Conservation (phyloP, 1,284 basidiomycete species). For the Anthracocystis walkeri region DNA sequence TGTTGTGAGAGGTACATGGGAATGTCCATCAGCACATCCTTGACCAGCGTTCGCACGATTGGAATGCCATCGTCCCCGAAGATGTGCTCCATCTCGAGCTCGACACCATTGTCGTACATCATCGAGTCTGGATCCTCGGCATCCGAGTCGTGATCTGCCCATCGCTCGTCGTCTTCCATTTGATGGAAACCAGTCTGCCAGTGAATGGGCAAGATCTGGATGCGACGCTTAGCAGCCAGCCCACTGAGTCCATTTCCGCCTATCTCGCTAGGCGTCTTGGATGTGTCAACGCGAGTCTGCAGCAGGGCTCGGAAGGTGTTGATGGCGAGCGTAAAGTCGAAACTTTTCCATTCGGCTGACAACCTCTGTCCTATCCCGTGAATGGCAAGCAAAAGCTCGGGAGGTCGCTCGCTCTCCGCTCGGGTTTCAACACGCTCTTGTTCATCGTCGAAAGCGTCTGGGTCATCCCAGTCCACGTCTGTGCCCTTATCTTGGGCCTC, state of each 20-base stretch:
- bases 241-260: constrained; percentile 50
- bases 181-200: constrained; percentile 73
- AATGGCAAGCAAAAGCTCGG: constrained; percentile 45
- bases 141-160: constrained; percentile 65
- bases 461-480: constrained; percentile 44
- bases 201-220: constrained; percentile 74
- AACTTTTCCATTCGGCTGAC: constrained; percentile 56
- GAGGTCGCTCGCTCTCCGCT: constrained; percentile 34
- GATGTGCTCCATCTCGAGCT: constrained; percentile 67
- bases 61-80: constrained; percentile 57
- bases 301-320: constrained; percentile 52
- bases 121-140: constrained; percentile 43
- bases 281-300: constrained; percentile 50
- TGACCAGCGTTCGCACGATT: constrained; percentile 53
- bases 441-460: constrained; percentile 49
- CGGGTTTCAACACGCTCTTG: constrained; percentile 34
- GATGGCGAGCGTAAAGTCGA: constrained; percentile 55
- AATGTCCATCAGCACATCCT: constrained; percentile 72
- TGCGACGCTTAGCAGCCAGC: constrained; percentile 67
- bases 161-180: constrained; percentile 70
- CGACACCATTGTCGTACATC: constrained; percentile 67
- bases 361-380: constrained; percentile 67
- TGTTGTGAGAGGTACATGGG: constrained; percentile 71
- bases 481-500: constrained; percentile 12
- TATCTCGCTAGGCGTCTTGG: constrained; percentile 53